Evolutionary conservation across 2,329 filamentous ascomycete genomes (phyloP).

Genomic region (Graphilbum fragrans): DNA sequence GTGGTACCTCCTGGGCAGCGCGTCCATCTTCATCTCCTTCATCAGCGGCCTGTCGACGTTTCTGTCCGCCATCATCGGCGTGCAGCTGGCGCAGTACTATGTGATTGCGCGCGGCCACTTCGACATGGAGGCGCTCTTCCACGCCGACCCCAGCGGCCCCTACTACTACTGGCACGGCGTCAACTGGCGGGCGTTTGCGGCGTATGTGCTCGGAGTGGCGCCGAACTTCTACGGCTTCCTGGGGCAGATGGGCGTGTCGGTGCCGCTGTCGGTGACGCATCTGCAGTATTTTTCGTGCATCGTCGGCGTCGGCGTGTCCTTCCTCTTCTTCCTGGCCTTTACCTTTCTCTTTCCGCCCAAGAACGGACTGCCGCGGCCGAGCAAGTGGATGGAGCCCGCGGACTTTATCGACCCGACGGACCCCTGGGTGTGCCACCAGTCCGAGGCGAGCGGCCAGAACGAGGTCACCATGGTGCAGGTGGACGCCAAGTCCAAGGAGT

Average conservation of each 20-base stretch:
- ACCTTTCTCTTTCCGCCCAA: too few relatives aligned
- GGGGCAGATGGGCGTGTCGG: constrained; percentile 58
- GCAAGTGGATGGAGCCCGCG: too few relatives aligned
- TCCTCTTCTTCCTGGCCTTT: too few relatives aligned
- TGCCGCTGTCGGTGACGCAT: too few relatives aligned
- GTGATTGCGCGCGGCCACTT: constrained; percentile 71
- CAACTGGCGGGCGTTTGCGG: constrained; percentile 72
- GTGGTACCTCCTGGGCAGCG: constrained; percentile 66
- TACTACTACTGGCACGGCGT: constrained; percentile 68
- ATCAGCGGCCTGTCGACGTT: constrained; percentile 88
- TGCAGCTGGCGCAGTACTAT: constrained; percentile 84
- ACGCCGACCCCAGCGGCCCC: constrained; percentile 48
- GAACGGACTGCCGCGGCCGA: too few relatives aligned
- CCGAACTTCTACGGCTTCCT: constrained; percentile 90
- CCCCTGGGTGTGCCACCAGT: too few relatives aligned
- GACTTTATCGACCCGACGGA: too few relatives aligned
- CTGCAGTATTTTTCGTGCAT: too few relatives aligned
- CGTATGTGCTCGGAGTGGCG: constrained; percentile 72
- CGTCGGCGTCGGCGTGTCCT: too few relatives aligned
- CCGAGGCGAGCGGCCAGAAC: too few relatives aligned
- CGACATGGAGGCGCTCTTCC: constrained; percentile 68
- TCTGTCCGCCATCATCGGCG: constrained; percentile 85
- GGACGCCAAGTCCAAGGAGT: too few relatives aligned
- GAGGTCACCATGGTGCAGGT: too few relatives aligned
- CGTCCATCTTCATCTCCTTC: constrained; percentile 87